Evolutionary conservation across 106 monocot genomes (phyloP), one percentile per base, ranked within the genome.

Genomic region (Platanthera guangdongensis): DNA sequence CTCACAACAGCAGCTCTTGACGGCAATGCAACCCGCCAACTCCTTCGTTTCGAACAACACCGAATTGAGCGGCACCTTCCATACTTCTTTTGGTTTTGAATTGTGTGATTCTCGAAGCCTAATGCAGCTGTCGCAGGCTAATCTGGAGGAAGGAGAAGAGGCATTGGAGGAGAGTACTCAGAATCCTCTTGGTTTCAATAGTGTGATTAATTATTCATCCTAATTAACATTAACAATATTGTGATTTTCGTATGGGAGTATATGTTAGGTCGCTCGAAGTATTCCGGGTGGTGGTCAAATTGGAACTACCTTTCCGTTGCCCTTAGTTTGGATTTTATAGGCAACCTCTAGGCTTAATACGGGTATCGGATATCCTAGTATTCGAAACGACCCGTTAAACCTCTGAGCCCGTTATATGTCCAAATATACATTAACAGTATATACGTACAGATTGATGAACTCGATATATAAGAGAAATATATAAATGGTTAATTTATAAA

Each of bases 1-100:
- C 30, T 71, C 82, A 7, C 81, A 76, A 68, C 73, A 12, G 39
- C 84, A 78, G n/a, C 74, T 64, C 50, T 10, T 74, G 54, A 55
- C 3, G 13, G 47, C 62, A 30, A 48, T 75, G 30, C 57, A 84
- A 9, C 90, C 82, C 18, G 70, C 82, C 19, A 82, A 76, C 74
- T 88, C 86, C 32, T 86, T 88, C 9, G 83, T 81, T 0, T 73
- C 68, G 15, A 81, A 73, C 49, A 82, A 82, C 68, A 70, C 81
- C 49, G 62, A 76, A 30, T 8, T 78, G 2, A 81, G 73, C 57
- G 70, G 73, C 57, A 64, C 54, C 63, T 70, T 82, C 49, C 71
- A 39, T 39, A n/a, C 74, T 6, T 47, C 79, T 3, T 32, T 77
- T 4, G 54, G 51, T 45, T 81, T 85, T 2, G 82, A 90, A 25